These are phyloP conservation scores for Dictyophora rubrovolvata DNA, from an alignment of 768 basidiomycete species.

Conservation along the genomic window DNA sequence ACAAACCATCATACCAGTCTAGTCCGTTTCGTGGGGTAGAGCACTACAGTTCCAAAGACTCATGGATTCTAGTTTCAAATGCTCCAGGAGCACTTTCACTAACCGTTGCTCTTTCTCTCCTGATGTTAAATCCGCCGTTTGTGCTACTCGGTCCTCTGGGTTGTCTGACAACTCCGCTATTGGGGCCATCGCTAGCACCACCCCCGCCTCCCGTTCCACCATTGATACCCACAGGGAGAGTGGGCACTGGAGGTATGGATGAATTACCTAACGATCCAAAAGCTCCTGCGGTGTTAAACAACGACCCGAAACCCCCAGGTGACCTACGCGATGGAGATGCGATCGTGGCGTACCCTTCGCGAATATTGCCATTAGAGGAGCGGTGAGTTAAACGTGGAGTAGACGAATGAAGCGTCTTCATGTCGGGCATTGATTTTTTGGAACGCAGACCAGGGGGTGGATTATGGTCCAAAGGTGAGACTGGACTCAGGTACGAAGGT, in stretches of 20 bases:
- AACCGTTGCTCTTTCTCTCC: conserved; percentile 32
- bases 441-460: conserved; percentile 52
- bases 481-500: conserved; percentile 63
- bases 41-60: conserved; percentile 70
- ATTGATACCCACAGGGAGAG: conserved; percentile 50
- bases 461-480: conserved; percentile 25
- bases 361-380: conserved; percentile 82
- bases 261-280: conserved; percentile 27
- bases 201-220: conserved; percentile 33
- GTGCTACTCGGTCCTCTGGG: conserved; percentile 73
- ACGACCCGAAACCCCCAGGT: conserved; percentile 57
- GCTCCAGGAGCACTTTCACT: conserved; percentile 52
- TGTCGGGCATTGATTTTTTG: conserved; percentile 99
- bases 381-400: conserved; percentile 72
- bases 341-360: conserved; percentile 78
- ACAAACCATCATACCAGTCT: not conserved
- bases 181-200: conserved; percentile 25
- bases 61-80: conserved; percentile 77
- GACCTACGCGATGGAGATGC: conserved; percentile 72
- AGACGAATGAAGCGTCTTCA: conserved; percentile 76
- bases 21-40: not conserved
- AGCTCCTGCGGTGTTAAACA: conserved; percentile 48
- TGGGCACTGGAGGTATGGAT: conserved; percentile 68
- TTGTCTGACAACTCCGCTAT: conserved; percentile 62
- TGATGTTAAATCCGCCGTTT: conserved; percentile 51